Conservation (phyloP, 2,329 filamentous ascomycete species). For the Xylaria sp. region DNA sequence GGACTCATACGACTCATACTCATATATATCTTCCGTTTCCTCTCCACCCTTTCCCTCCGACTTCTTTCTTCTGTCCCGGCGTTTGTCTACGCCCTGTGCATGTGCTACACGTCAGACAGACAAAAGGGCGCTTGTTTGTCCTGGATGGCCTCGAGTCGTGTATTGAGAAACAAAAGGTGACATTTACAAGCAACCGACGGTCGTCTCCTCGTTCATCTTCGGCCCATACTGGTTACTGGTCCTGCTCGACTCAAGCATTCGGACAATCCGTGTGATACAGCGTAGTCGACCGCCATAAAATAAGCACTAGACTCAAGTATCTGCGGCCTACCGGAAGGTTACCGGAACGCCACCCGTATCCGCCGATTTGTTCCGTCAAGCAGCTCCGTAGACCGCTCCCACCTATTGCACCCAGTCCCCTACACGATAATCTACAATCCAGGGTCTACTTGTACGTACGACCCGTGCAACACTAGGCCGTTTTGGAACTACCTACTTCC, state of each 20-base stretch:
- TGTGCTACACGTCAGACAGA: slow-evolving; percentile 1
- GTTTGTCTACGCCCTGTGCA: slow-evolving; percentile 9
- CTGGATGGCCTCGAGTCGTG: slow-evolving; percentile 23
- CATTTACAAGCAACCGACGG: slow-evolving; percentile 5
- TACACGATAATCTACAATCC: slow-evolving; percentile 21
- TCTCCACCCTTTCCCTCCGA: not conserved
- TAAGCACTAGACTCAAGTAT: slow-evolving; percentile 32
- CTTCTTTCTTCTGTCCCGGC: slow-evolving; percentile 15
- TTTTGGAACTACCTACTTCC: slow-evolving; percentile 6
- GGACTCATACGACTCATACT: too few species aligned
- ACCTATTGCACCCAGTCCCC: slow-evolving; percentile 11
- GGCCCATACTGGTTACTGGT: not conserved
- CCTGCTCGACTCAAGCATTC: not conserved
- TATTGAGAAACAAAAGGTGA: slow-evolving; percentile 21
- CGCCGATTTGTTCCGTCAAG: slow-evolving; percentile 27
- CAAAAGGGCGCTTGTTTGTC: slow-evolving; percentile 5
- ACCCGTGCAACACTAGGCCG: slow-evolving; percentile 27
- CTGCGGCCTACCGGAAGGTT: slow-evolving; percentile 25
- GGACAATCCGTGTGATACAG: slow-evolving; percentile 12
- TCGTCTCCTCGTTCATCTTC: slow-evolving; percentile 1
- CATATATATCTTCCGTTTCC: slow-evolving; percentile 5
- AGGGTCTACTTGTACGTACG: slow-evolving; percentile 15
- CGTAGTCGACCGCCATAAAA: slow-evolving; percentile 16
- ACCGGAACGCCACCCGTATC: slow-evolving; percentile 29
- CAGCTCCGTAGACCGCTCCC: slow-evolving; percentile 22